These are phyloP conservation scores for Trichoderma cornu-damae DNA, from an alignment of 2,329 filamentous ascomycete species.

Conservation along the genomic window DNA sequence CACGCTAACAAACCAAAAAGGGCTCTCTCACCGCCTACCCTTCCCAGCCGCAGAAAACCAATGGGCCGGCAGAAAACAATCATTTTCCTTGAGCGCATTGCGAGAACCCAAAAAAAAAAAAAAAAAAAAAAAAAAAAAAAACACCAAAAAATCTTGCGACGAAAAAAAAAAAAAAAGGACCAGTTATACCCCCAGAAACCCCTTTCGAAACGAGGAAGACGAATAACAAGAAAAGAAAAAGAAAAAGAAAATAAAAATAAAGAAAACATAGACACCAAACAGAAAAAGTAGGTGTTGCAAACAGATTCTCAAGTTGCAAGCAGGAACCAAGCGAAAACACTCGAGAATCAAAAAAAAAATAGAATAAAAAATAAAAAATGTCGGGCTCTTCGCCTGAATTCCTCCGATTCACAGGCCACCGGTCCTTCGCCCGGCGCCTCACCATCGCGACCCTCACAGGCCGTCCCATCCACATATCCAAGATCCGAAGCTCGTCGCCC, in stretches of 20 bases:
- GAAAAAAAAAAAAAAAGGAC: not conserved
- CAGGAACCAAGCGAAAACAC: no score
- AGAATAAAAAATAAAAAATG: conserved; percentile 22
- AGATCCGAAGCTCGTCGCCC: conserved; percentile 82
- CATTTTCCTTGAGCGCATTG: conserved; percentile 16
- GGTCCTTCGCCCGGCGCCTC: conserved; percentile 75
- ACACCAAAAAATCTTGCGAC: conserved; percentile 18
- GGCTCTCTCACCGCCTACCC: conserved; percentile 13
- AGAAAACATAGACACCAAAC: not conserved
- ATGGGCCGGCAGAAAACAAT: conserved; percentile 17
- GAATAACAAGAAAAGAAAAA: no score
- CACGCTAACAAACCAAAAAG: not conserved
- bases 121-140: not conserved
- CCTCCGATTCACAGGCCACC: conserved; percentile 77
- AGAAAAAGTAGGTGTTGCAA: not conserved
- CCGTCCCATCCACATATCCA: conserved; percentile 81
- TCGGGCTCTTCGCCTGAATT: conserved; percentile 46
- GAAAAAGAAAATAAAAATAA: no score
- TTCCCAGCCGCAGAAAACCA: conserved; percentile 4
- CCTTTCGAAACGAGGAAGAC: not conserved
- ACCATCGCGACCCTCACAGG: conserved; percentile 89
- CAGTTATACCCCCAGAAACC: not conserved
- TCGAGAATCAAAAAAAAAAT: no score
- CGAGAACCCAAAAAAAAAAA: conserved; percentile 6
- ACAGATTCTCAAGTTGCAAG: not conserved